Evolutionary conservation across 2,329 filamentous ascomycete species (phyloP), one percentile per base, ranked within the genome.

Genomic region (Fusarium siculi): DNA sequence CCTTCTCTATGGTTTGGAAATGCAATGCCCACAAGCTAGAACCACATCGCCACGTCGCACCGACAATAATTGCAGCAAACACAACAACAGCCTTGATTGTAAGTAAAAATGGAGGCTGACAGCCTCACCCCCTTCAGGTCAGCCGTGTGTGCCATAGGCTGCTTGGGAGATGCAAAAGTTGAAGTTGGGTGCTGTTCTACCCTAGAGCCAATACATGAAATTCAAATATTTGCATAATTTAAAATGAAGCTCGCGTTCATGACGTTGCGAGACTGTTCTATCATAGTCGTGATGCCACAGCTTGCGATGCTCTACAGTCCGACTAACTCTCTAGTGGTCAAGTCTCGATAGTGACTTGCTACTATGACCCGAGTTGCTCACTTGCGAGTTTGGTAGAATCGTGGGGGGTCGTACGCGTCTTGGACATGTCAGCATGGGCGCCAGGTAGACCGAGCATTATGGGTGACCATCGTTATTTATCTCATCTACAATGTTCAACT

Each of bases 11-110:
- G 78, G 82, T 82, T 81, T 47, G 79, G 79, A 47, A 79, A 85
- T 75, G 63, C 79, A 66, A 87, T 87, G 40, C 85, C 86, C 66
- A 84, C 71, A 87, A 72, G 87, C 87, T 49, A 77, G 73, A 47
- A 88, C 82, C 19, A 87, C 76, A 77, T 81, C 18, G 81, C 80
- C 12, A 87, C 79, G 7, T 46, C 32, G 28, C 39, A 50, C 37
- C 39, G 36, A n/a, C n/a, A 54, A 37, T 68, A 84, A 83, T 21
- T 23, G 14, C 14, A 37, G 23, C 25, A 36, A 34, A 30, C 5
- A 40, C 23, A 32, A 21, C 12, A 37, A n/a, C n/a, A 30, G 25
- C 40, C 28, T 30, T 9, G 34, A n/a, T 14, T 18, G 5, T n/a
- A 9, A 18, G 23, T 16, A 3, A 16, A 53, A 28, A 39, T 54